phyloP scores from a whole-genome alignment of 2,329 filamentous ascomycete species.

The Penicillium sclerotiorum region DNA sequence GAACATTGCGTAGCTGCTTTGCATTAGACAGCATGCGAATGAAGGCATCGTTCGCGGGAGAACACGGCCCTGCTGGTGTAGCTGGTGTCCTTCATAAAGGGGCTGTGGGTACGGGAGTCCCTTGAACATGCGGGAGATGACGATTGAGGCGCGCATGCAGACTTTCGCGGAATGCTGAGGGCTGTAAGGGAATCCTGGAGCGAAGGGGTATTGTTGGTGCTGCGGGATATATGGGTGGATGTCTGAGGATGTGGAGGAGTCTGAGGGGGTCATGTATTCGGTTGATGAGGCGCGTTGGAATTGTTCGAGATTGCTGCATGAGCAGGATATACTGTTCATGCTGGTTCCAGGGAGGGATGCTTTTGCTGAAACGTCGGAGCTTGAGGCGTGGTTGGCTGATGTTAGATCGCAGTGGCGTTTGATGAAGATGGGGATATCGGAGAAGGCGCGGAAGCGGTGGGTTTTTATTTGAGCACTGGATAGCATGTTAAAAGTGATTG shows the following conservation, averaged over 20 bases:
- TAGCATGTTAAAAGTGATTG: neutral
- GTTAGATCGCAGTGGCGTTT: constrained; percentile 50
- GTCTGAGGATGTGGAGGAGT: constrained; percentile 36
- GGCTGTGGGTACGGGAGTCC: constrained; percentile 42
- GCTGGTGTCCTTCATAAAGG: constrained; percentile 22
- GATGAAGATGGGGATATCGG: constrained; percentile 49
- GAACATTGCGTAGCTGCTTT: constrained; percentile 50
- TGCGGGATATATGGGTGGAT: constrained; percentile 31
- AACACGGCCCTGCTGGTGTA: constrained; percentile 14
- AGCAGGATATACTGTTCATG: constrained; percentile 36
- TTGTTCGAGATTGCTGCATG: constrained; percentile 33
- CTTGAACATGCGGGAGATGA: constrained; percentile 46
- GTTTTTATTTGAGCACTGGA: constrained; percentile 49
- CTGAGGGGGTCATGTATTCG: constrained; percentile 38
- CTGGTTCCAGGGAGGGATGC: constrained; percentile 19
- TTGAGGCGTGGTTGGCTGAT: constrained; percentile 26
- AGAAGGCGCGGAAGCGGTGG: constrained; percentile 51
- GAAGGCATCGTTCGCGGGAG: constrained; percentile 50
- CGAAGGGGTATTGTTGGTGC: constrained; percentile 32
- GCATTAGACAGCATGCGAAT: constrained; percentile 52
- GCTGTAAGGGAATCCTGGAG: constrained; percentile 45
- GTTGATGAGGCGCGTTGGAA: constrained; percentile 32
- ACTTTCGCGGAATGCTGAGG: constrained; percentile 45
- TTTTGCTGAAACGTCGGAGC: constrained; percentile 12
- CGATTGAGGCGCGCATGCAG: constrained; percentile 44